phyloP scores from a whole-genome alignment of 768 basidiomycete species.

The Pleurotus pulmonarius region DNA sequence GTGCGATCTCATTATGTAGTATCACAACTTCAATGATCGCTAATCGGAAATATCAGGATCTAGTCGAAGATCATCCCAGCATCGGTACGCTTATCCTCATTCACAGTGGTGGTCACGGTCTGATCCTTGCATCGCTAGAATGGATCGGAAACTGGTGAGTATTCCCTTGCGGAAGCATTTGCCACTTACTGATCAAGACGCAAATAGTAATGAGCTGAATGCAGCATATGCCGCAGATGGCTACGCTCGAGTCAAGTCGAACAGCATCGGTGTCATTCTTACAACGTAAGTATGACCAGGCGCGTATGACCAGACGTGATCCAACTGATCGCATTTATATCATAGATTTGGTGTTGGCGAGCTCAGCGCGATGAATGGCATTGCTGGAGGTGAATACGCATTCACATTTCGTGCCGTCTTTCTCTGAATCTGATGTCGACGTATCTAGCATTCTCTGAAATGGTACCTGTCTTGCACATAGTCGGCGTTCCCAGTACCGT shows the following conservation, averaged over 20 bases:
- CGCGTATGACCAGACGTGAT: neutral
- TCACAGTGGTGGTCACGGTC: neutral
- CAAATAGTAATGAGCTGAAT: slow-evolving; percentile 75
- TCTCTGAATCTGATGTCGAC: neutral
- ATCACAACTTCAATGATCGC: neutral
- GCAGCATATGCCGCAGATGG: slow-evolving; percentile 92
- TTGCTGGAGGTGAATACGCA: slow-evolving; percentile 56
- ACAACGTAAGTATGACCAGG: slow-evolving; percentile 57
- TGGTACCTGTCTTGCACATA: slow-evolving; percentile 87
- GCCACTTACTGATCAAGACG: neutral
- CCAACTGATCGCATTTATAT: neutral
- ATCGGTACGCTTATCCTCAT: slow-evolving; percentile 30
- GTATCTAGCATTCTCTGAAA: slow-evolving; percentile 69
- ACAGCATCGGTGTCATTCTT: slow-evolving; percentile 63
- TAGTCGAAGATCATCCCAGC: slow-evolving; percentile 72
- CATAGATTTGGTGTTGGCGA: slow-evolving; percentile 90
- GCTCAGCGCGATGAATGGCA: slow-evolving; percentile 80
- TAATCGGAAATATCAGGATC: slow-evolving; percentile 46
- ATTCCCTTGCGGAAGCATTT: neutral
- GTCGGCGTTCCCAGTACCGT: slow-evolving; percentile 77
- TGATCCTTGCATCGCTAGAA: slow-evolving; percentile 20
- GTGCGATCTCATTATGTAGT: neutral
- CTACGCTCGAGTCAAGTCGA: slow-evolving; percentile 83
- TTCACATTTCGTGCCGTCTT: neutral
- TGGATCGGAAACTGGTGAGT: slow-evolving; percentile 86